These are phyloP conservation scores for Maudiozyma serrabonitensis DNA, from an alignment of 805 yeast species.

Conservation along the genomic window DNA sequence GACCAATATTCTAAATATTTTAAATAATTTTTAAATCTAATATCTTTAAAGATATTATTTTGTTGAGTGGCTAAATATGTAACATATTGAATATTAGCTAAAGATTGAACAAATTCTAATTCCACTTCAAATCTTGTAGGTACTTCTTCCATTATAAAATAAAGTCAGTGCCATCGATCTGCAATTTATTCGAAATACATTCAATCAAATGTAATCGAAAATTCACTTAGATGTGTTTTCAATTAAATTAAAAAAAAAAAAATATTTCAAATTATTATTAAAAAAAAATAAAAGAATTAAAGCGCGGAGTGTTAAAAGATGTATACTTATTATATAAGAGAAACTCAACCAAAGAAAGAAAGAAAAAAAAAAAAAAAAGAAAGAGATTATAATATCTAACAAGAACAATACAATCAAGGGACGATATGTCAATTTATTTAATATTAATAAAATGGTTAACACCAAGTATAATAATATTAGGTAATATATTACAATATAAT, in stretches of 20 bases:
- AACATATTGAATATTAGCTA: conserved; percentile 82
- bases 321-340: too few species aligned
- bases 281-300: too few species aligned
- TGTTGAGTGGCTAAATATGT: conserved; percentile 74
- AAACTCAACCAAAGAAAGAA: background rate
- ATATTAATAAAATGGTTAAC: background rate
- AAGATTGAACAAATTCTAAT: conserved; percentile 73
- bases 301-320: too few species aligned
- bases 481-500: background rate
- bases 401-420: background rate
- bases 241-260: too few species aligned
- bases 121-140: conserved; percentile 43
- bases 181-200: too few species aligned
- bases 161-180: background rate
- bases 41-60: conserved; percentile 50
- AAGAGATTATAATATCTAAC: too few species aligned
- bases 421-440: background rate
- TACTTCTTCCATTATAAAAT: background rate
- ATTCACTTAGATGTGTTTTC: too few species aligned
- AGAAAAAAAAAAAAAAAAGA: background rate
- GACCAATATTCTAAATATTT: conserved; percentile 82
- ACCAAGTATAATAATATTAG: background rate
- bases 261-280: too few species aligned
- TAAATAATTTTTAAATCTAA: conserved; percentile 61
- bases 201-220: too few species aligned